These are phyloP conservation scores for Globisporangium solare DNA, from an alignment of 352 stramenopile species.

Conservation along the genomic window DNA sequence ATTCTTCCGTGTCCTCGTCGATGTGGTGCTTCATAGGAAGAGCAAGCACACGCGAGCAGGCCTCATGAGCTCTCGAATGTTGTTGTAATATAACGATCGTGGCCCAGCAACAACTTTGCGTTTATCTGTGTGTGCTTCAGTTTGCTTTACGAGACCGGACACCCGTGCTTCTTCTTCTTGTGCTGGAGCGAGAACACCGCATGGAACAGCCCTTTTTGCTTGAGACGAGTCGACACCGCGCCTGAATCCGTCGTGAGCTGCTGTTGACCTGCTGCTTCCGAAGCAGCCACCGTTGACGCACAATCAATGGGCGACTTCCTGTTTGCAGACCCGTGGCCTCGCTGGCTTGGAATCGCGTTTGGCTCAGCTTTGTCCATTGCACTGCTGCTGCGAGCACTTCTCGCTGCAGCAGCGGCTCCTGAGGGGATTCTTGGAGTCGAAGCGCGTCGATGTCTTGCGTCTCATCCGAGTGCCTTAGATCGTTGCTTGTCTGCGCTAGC, in stretches of 20 bases:
- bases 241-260: background rate
- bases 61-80: background rate
- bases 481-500: background rate
- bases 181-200: conserved; percentile 12
- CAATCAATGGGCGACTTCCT: background rate
- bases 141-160: conserved; percentile 12
- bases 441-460: conserved; percentile 8
- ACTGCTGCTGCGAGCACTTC: background rate
- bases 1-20: background rate
- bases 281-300: background rate
- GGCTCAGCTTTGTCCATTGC: background rate
- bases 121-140: background rate
- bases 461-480: background rate
- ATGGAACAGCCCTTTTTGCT: conserved; percentile 10
- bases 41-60: background rate
- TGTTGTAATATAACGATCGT: conserved; percentile 2
- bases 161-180: conserved; percentile 11
- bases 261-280: background rate
- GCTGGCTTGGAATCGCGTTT: background rate
- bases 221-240: background rate
- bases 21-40: conserved; percentile 11
- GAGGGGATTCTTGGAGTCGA: background rate
- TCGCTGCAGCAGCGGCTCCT: background rate
- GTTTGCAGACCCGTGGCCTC: background rate
- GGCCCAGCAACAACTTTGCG: background rate